phyloP scores from a whole-genome alignment of 169 alveolate species.

The Plasmodium falciparum region DNA sequence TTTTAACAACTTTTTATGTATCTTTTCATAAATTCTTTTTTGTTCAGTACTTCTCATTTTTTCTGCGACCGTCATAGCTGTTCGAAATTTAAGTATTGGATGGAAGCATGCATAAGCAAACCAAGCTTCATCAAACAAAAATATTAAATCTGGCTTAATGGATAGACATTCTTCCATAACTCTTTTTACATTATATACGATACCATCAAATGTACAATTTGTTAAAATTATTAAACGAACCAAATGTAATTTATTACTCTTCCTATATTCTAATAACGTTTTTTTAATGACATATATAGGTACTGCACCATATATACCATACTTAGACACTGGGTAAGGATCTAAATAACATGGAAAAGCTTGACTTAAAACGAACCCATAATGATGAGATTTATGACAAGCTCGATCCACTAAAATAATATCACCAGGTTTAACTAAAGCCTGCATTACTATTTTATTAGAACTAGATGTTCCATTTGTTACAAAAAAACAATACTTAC shows the following conservation, averaged over 20 bases:
- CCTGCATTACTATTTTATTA: conserved; percentile 81
- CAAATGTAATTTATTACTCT: conserved; percentile 66
- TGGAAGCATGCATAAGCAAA: conserved; percentile 83
- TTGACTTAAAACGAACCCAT: conserved; percentile 80
- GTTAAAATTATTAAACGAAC: conserved; percentile 77
- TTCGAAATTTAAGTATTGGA: conserved; percentile 79
- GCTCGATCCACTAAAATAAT: conserved; percentile 84
- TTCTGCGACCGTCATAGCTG: conserved; percentile 83
- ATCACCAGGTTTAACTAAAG: conserved; percentile 81
- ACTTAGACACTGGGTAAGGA: conserved; percentile 81
- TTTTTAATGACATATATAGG: conserved; percentile 77
- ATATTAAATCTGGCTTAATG: conserved; percentile 79
- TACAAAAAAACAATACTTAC: conserved; percentile 81
- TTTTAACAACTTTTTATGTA: conserved; percentile 58
- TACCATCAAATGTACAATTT: conserved; percentile 84
- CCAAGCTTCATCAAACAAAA: conserved; percentile 85
- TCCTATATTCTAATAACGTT: conserved; percentile 77
- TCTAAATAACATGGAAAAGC: conserved; percentile 82
- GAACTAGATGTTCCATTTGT: conserved; percentile 85
- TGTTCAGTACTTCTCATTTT: conserved; percentile 77
- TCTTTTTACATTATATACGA: conserved; percentile 81
- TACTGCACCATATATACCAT: conserved; percentile 83
- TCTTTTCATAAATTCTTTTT: conserved; percentile 58
- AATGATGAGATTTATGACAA: conserved; percentile 85
- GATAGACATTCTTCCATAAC: conserved; percentile 83